phyloP scores from a whole-genome alignment of 164 flowering plant genomes.

The Echeveria elegans region DNA sequence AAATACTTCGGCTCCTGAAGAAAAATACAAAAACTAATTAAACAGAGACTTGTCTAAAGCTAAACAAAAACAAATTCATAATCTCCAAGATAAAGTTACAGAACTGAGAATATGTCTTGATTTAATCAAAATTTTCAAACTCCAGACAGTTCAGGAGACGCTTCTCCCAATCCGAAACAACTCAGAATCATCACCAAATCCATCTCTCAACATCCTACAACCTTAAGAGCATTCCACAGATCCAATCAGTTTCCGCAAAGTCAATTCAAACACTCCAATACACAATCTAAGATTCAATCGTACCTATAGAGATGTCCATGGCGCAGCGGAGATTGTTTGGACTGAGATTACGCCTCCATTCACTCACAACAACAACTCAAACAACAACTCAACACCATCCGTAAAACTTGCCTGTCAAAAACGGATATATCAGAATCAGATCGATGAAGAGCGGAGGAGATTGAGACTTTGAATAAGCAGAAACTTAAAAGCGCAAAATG shows the following conservation, averaged over 20 bases:
- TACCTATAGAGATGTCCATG: background rate
- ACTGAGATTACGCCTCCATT: background rate
- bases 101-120: too few species aligned
- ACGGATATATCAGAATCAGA: background rate
- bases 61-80: constrained; percentile 11
- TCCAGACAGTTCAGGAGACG: constrained; percentile 4
- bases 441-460: background rate
- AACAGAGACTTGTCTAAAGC: constrained; percentile 23
- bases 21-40: constrained; percentile 10
- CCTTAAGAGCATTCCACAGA: constrained; percentile 2
- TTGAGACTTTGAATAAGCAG: background rate
- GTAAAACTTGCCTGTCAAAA: background rate
- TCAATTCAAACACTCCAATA: constrained; percentile 8
- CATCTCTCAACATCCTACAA: constrained; percentile 36
- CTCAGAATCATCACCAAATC: constrained; percentile 39
- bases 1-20: background rate
- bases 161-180: constrained; percentile 16
- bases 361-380: too few species aligned
- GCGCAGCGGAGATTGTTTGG: background rate
- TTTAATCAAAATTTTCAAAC: background rate
- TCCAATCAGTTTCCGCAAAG: background rate
- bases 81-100: background rate
- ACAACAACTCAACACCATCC: background rate
- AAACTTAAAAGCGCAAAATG: constrained; percentile 3
- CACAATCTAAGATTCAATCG: background rate